These are phyloP conservation scores for Solanum dulcamara DNA, from an alignment of 257 asterid genomes.

Conservation along the genomic window DNA sequence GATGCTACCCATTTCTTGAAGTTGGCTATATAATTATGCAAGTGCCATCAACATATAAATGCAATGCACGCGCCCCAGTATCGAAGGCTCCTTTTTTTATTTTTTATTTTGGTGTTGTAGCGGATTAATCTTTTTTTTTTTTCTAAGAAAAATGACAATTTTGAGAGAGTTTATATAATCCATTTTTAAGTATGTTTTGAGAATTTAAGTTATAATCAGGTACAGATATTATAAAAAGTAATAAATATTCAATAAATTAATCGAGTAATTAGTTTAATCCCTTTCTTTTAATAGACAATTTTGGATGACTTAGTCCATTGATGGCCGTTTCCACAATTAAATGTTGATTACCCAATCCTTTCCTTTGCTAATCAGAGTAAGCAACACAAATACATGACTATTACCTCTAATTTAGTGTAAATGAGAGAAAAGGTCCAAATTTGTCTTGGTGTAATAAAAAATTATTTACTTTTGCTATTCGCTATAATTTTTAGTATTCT, in stretches of 20 bases:
- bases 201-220: too few species aligned
- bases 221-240: too few species aligned
- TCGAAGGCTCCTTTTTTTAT: background rate
- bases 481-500: background rate
- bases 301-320: background rate
- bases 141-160: too few species aligned
- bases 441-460: background rate
- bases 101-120: rapidly evolving
- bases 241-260: background rate
- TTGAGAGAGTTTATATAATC: background rate
- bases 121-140: too few species aligned
- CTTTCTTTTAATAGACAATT: background rate
- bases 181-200: too few species aligned
- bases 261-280: background rate
- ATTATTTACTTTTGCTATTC: background rate
- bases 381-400: background rate
- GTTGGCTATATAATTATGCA: background rate
- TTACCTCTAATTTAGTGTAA: background rate
- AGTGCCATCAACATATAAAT: background rate
- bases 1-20: background rate
- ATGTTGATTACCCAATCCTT: background rate
- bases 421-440: background rate
- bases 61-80: background rate
- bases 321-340: background rate
- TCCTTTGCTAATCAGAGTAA: background rate